Percentiles rank a stretch among this genome's conserved stretches.
phyloP scores from a whole-genome alignment of 1,284 basidiomycete species.

The Ustilago curta region DNA sequence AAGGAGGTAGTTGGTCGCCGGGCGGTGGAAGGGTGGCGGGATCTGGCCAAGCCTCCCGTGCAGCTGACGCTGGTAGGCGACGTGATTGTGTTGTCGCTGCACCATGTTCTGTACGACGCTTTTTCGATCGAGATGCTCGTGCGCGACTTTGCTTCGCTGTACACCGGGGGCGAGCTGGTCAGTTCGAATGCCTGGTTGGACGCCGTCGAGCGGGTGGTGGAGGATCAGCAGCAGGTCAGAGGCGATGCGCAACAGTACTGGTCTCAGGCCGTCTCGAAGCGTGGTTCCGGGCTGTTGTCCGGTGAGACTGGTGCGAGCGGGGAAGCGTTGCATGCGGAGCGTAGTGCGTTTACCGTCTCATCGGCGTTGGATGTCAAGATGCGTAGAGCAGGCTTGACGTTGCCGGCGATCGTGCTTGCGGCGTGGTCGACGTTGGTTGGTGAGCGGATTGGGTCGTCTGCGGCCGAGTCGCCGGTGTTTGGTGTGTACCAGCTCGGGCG shows the following conservation, averaged over 20 bases:
- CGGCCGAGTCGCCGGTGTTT: conserved; percentile 25
- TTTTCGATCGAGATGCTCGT: conserved; percentile 58
- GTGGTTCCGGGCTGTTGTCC: conserved; percentile 15
- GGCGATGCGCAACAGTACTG: conserved; percentile 31
- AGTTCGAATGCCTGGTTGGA: conserved; percentile 29
- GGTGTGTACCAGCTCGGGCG: conserved; percentile 57
- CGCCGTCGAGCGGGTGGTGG: conserved; percentile 25
- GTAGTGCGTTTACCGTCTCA: conserved; percentile 8
- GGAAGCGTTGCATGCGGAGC: conserved; percentile 24
- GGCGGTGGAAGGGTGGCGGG: conserved; percentile 31
- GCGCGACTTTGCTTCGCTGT: conserved; percentile 50
- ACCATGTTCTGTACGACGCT: conserved; percentile 66
- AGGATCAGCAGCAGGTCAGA: conserved; percentile 12
- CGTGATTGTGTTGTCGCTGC: conserved; percentile 56
- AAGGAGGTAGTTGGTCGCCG: conserved; percentile 17
- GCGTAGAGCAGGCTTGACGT: conserved; percentile 29
- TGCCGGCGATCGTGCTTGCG: conserved; percentile 45
- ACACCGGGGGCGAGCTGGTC: conserved; percentile 19
- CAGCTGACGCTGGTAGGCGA: conserved; percentile 39
- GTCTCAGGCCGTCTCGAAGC: conserved; percentile 15
- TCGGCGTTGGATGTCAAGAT: conserved; percentile 17
- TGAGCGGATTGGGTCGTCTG: conserved; percentile 1
- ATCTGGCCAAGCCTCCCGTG: conserved; percentile 25
- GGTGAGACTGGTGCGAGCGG: not conserved
- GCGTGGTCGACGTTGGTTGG: conserved; percentile 49